Conservation (phyloP, 2,329 filamentous ascomycete genomes). For the Neofusicoccum laricinum region DNA sequence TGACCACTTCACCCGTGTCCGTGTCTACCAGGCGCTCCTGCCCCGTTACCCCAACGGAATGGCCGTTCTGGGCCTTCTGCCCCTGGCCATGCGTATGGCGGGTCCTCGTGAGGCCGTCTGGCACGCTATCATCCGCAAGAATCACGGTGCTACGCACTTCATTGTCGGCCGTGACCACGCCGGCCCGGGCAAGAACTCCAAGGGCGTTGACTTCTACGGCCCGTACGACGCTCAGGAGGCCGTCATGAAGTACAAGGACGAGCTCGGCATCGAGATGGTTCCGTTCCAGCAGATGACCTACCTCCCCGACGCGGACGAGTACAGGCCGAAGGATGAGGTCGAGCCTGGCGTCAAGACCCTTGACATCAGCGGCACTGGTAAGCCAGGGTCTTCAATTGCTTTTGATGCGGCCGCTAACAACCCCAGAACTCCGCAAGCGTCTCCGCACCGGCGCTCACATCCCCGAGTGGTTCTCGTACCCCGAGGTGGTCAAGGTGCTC, state of each 20-base stretch:
- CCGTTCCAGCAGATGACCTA: slow-evolving; percentile 99
- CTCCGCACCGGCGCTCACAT: slow-evolving; percentile 91
- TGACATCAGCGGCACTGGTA: slow-evolving; percentile 51
- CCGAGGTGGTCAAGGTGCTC: slow-evolving; percentile 94
- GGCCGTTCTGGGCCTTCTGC: slow-evolving; percentile 92
- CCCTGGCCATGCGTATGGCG: slow-evolving; percentile 98
- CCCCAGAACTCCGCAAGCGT: slow-evolving; percentile 86
- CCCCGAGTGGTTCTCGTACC: slow-evolving; percentile 99
- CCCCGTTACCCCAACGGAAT: slow-evolving; percentile 98
- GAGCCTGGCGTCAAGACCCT: slow-evolving; percentile 74
- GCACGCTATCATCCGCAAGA: slow-evolving; percentile 99
- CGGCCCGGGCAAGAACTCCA: slow-evolving; percentile 96
- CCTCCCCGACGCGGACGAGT: slow-evolving; percentile 95
- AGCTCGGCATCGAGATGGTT: slow-evolving; percentile 98
- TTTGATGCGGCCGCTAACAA: slow-evolving; percentile 27
- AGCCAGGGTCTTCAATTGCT: background rate
- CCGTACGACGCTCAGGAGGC: slow-evolving; percentile 96
- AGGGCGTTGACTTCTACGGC: slow-evolving; percentile 95
- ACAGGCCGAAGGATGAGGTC: slow-evolving; percentile 89
- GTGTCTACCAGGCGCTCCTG: slow-evolving; percentile 95
- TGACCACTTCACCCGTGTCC: slow-evolving; percentile 98
- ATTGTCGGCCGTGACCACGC: slow-evolving; percentile 98
- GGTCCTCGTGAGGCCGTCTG: slow-evolving; percentile 97
- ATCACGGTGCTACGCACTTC: slow-evolving; percentile 98
- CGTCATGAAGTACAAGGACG: slow-evolving; percentile 92